Conservation (phyloP, 2,329 filamentous ascomycete genomes). For the Hyphodiscus sp. region DNA sequence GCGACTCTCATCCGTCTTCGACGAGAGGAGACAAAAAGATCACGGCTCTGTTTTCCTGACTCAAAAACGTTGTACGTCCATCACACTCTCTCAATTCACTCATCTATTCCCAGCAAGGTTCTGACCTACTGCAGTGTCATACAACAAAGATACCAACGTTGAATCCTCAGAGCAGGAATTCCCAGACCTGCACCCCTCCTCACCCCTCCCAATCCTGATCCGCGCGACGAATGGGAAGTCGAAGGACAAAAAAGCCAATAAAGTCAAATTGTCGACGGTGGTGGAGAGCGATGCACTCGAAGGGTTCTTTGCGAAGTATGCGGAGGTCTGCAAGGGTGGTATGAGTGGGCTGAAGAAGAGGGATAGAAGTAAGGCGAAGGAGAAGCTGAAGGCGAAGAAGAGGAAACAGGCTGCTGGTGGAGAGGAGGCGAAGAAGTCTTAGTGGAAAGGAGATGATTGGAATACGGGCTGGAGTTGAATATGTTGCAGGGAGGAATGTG, state of each 20-base stretch:
- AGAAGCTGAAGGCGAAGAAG: slow-evolving; percentile 64
- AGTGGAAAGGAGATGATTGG: neutral
- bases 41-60: slow-evolving; percentile 69
- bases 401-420: slow-evolving; percentile 36
- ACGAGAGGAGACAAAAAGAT: slow-evolving; percentile 57
- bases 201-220: slow-evolving; percentile 67
- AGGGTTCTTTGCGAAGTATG: slow-evolving; percentile 76
- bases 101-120: neutral
- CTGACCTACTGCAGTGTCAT: slow-evolving; percentile 21
- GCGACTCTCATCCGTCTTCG: slow-evolving; percentile 61
- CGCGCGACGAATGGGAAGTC: slow-evolving; percentile 77
- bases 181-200: slow-evolving; percentile 51
- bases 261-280: slow-evolving; percentile 75
- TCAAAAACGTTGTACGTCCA: slow-evolving; percentile 63
- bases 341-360: slow-evolving; percentile 90
- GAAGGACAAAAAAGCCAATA: slow-evolving; percentile 39
- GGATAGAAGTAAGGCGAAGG: slow-evolving; percentile 79
- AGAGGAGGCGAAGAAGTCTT: slow-evolving; percentile 21
- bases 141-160: slow-evolving; percentile 16
- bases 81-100: neutral
- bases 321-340: slow-evolving; percentile 81
- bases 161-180: slow-evolving; percentile 42
- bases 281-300: slow-evolving; percentile 73
- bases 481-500: too few species aligned
- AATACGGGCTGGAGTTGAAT: neutral